Conservation (phyloP, 2,329 filamentous ascomycete species). For the Sclerotinia borealis region DNA sequence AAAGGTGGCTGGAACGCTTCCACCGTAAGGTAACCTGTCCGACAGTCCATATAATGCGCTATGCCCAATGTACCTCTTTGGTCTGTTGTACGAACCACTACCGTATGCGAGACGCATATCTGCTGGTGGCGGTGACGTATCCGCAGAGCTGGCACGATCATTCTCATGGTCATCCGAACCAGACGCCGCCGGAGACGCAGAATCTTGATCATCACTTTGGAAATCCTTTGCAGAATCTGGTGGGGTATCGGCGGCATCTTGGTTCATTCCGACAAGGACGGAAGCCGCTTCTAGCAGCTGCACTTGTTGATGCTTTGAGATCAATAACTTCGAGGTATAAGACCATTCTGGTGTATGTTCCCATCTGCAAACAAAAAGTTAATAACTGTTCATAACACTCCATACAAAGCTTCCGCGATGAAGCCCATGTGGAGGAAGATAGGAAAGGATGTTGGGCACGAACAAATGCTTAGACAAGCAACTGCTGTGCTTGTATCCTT, state of each 20-base stretch:
- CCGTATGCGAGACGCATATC: conserved; percentile 46
- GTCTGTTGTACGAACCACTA: conserved; percentile 33
- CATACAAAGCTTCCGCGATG: conserved; percentile 36
- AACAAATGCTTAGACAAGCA: conserved; percentile 99
- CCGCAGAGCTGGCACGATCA: conserved; percentile 74
- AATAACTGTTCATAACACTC: conserved; percentile 29
- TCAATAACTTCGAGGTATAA: conserved; percentile 91
- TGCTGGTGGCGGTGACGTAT: conserved; percentile 84
- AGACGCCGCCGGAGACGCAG: conserved; percentile 74
- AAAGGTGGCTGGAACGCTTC: conserved; percentile 46
- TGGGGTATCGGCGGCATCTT: conserved; percentile 49
- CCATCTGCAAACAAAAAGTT: conserved; percentile 63
- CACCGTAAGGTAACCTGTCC: conserved; percentile 33
- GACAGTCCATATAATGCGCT: conserved; percentile 77
- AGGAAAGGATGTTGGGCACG: conserved; percentile 59
- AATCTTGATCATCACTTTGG: conserved; percentile 71
- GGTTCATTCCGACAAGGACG: conserved; percentile 89
- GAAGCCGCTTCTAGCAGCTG: conserved; percentile 94
- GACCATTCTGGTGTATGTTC: conserved; percentile 99
- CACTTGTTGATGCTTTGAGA: conserved; percentile 99
- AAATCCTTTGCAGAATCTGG: conserved; percentile 61
- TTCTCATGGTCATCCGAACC: conserved; percentile 67
- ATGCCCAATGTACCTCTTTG: conserved; percentile 55
- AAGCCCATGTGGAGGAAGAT: conserved; percentile 32
- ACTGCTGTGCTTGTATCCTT: conserved; percentile 99